phyloP scores from a whole-genome alignment of 371 early-diverging fungal genomes.

The Mucor irregularis region DNA sequence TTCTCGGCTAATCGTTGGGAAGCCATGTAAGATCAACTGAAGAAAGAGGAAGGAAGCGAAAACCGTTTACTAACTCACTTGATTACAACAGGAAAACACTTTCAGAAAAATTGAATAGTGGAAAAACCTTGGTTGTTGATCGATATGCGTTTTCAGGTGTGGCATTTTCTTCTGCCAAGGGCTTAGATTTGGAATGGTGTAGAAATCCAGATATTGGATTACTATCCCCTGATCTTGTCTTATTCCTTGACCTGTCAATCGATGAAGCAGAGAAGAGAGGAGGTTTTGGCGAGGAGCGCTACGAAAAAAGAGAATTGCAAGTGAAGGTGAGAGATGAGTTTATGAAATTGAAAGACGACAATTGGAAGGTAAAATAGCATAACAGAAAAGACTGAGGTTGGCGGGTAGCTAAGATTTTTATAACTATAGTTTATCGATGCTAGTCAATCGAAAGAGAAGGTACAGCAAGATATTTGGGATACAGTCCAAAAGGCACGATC shows the following conservation, averaged over 20 bases:
- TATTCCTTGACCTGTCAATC: constrained; percentile 90
- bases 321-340: constrained; percentile 70
- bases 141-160: constrained; percentile 98
- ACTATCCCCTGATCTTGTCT: constrained; percentile 82
- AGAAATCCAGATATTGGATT: constrained; percentile 87
- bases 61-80: no score
- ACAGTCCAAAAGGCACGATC: background rate
- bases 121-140: constrained; percentile 89
- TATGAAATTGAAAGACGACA: constrained; percentile 50
- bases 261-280: constrained; percentile 75
- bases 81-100: constrained; percentile 63
- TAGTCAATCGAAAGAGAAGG: constrained; percentile 20
- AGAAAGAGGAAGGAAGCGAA: background rate
- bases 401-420: background rate
- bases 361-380: constrained; percentile 57
- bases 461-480: constrained; percentile 20
- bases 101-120: constrained; percentile 54
- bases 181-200: constrained; percentile 90
- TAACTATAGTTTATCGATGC: constrained; percentile 22
- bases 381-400: background rate
- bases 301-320: constrained; percentile 92
- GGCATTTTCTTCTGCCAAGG: constrained; percentile 93
- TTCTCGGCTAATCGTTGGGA: constrained; percentile 90
- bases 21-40: constrained; percentile 14
- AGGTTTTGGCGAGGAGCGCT: constrained; percentile 95